Evolutionary conservation across 1,284 basidiomycete species (phyloP).

Genomic region (Leccinum griseonigrum): DNA sequence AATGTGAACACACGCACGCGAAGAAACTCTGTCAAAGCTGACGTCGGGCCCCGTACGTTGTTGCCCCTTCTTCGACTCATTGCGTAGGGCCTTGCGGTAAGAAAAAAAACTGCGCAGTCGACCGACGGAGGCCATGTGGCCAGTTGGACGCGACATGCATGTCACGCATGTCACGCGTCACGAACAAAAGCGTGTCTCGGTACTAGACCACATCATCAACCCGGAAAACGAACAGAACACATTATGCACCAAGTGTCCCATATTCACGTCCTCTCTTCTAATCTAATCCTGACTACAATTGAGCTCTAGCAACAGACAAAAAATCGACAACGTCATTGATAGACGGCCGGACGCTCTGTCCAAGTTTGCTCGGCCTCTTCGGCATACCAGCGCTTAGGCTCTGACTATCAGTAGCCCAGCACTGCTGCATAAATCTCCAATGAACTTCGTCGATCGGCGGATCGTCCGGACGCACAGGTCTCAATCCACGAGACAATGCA

Average conservation of each 20-base stretch:
- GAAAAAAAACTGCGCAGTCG: too few species aligned
- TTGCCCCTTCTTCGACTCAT: slow-evolving; percentile 39
- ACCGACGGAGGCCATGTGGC: slow-evolving; percentile 4
- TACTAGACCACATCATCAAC: too few species aligned
- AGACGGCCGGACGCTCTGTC: slow-evolving; percentile 6
- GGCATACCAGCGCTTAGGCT: not conserved
- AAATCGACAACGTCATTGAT: slow-evolving; percentile 17
- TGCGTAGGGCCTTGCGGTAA: not conserved
- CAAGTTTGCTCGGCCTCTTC: too few species aligned
- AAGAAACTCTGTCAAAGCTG: slow-evolving; percentile 90
- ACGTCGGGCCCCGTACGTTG: slow-evolving; percentile 85
- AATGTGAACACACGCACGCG: slow-evolving; percentile 49
- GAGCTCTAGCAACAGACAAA: slow-evolving; percentile 3
- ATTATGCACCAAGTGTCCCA: not conserved
- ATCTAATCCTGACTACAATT: not conserved
- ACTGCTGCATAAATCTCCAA: slow-evolving; percentile 24
- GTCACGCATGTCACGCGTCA: slow-evolving; percentile 10
- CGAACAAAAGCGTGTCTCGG: not conserved
- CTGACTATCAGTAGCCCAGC: slow-evolving; percentile 11
- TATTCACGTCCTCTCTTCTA: not conserved
- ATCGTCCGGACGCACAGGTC: slow-evolving; percentile 13
- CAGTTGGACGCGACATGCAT: slow-evolving; percentile 7
- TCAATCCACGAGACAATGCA: slow-evolving; percentile 15
- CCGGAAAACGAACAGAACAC: too few species aligned
- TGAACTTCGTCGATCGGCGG: slow-evolving; percentile 13